Evolutionary conservation across 2,329 filamentous ascomycete species (phyloP), one percentile per base, ranked within the genome.

Genomic region (Xylaria sp.): DNA sequence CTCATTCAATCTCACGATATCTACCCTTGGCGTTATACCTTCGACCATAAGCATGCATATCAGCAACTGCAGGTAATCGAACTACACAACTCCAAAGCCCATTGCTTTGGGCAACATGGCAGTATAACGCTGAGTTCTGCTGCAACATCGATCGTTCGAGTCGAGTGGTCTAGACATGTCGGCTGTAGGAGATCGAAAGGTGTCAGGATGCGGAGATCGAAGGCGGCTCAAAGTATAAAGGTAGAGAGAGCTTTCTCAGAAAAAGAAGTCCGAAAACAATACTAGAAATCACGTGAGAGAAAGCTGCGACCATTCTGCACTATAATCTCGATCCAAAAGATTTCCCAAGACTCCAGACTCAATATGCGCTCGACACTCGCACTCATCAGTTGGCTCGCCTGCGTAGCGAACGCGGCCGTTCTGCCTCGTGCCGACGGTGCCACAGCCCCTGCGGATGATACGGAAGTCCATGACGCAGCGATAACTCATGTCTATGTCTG

Each of bases 401-500:
- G 20, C 48, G 4, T 51, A 20, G 48, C 48, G 20, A 28, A 23
- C 23, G 48, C 48, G 23, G 20, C 20, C 48, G 23, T 13, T 25
- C 48, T 51, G 3, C 48, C 48, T 51, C 48, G 48, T 25, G 48
- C 20, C 20, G 12, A 25, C 9, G 23, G 20, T 25, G 48, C 48
- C 3, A 23, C 23, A 6, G 48, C 48, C 23, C 48, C 23, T 20
- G 23, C 12, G 20, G 48, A 51, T 25, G 48, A 51, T 13, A 20
- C n/a, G 23, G 48, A 51, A 4, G 48, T 51, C 10, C 48, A 51
- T 13, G 23, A 10, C 48, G 3, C 20, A 25, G 48, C 48, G 20
- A 51, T 51, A 13, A 51, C 48, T 13, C 48, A 51, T 51, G 48
- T 51, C n/a, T 51, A 51, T 25, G 9, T 51, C 20, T 51, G 48